These are phyloP conservation scores for Hypoxylon rubiginosum DNA, from an alignment of 2,329 filamentous ascomycete genomes.

Conservation along the genomic window DNA sequence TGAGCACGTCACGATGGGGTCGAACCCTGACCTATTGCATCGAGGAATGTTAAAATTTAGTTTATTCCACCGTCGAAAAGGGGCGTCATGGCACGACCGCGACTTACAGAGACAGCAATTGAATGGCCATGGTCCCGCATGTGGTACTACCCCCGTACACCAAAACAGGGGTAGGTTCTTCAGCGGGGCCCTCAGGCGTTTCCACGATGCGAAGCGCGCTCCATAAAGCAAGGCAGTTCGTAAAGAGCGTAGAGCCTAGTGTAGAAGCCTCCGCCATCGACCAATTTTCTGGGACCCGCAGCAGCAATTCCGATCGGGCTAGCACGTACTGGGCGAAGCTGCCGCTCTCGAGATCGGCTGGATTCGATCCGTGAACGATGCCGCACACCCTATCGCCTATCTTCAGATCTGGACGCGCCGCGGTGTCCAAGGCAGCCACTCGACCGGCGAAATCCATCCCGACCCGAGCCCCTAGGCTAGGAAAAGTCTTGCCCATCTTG, in stretches of 20 bases:
- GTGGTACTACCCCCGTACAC: constrained; percentile 61
- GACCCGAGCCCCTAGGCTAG: neutral
- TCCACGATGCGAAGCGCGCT: constrained; percentile 36
- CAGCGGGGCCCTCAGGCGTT: neutral
- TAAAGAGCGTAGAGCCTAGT: neutral
- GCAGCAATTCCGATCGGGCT: neutral
- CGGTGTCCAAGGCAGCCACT: neutral
- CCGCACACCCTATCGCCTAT: constrained; percentile 1
- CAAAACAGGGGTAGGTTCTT: constrained; percentile 50
- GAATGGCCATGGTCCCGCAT: constrained; percentile 59
- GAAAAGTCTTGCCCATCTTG: constrained; percentile 4
- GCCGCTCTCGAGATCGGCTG: constrained; percentile 1
- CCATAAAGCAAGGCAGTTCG: neutral
- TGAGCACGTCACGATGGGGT: constrained; percentile 58
- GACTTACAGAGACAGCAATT: too few relatives aligned
- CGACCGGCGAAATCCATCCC: constrained; percentile 9
- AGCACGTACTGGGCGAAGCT: constrained; percentile 12
- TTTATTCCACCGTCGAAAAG: too few relatives aligned
- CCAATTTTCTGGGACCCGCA: neutral
- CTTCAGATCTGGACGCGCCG: neutral
- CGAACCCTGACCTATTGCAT: too few relatives aligned
- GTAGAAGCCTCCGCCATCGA: neutral
- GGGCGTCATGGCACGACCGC: too few relatives aligned
- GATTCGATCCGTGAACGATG: constrained; percentile 10
- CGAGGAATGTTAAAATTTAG: too few relatives aligned